Evolutionary conservation across 805 yeast genomes (phyloP).

Genomic region (Yamadazyma kitorensis): DNA sequence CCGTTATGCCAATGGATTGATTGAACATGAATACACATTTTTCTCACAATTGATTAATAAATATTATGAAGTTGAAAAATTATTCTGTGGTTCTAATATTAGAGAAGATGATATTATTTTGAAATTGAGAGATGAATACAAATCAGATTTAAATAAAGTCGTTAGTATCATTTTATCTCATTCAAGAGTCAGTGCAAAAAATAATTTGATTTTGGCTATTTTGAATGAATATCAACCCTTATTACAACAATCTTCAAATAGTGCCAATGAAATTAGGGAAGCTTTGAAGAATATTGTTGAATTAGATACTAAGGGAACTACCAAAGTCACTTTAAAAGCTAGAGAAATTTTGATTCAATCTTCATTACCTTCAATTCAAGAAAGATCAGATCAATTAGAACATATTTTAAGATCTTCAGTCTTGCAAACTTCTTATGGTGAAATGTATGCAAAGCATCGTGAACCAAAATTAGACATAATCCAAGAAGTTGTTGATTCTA

Average conservation of each 20-base stretch:
- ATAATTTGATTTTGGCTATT: conserved; percentile 82
- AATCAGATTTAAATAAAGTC: conserved; percentile 70
- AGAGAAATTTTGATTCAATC: conserved; percentile 96
- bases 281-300: conserved; percentile 79
- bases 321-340: conserved; percentile 92
- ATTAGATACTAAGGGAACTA: conserved; percentile 84
- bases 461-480: conserved; percentile 78
- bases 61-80: conserved; percentile 73
- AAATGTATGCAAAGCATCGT: conserved; percentile 68
- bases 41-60: conserved; percentile 67
- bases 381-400: conserved; percentile 95
- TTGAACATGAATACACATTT: conserved; percentile 78
- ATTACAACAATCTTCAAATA: conserved; percentile 66
- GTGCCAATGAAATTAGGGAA: conserved; percentile 65
- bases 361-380: conserved; percentile 92
- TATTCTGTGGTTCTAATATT: conserved; percentile 71
- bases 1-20: conserved; percentile 70
- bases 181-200: conserved; percentile 89
- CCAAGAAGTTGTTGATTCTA: conserved; percentile 92
- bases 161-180: conserved; percentile 79
- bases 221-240: conserved; percentile 78
- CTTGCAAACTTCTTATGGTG: conserved; percentile 86
- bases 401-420: conserved; percentile 92
- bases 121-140: conserved; percentile 82
- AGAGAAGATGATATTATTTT: conserved; percentile 90